Base-by-base conservation (phyloP, 2,329 filamentous ascomycete species). In the Xylaria sp. region DNA sequence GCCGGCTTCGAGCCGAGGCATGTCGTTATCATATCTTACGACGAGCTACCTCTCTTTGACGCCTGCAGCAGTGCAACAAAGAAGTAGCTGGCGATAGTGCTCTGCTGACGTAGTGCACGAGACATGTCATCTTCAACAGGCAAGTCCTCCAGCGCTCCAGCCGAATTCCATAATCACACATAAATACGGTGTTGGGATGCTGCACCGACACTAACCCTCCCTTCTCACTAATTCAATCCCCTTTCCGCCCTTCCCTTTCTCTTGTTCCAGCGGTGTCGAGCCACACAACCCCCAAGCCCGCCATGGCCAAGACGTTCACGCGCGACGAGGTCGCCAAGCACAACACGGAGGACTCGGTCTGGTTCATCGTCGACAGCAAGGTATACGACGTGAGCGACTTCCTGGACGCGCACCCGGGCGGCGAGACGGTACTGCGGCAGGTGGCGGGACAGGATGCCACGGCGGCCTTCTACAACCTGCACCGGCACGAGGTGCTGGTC, bases 371-470 rank as follows among this genome's bases (percentile, higher is more conserved):
- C 76, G 92, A 96, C 80, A 87, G 90, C 78, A 90, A 88, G 71
- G 91, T 96, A 73, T 96, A 96, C 81, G 91, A 96, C 77, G 84
- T 93, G 11, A 89, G 88, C 63, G 91, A 96, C 67, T 96, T 96
- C 76, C 77, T 92, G 68, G 90, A 95, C 73, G 91, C 90, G 21
- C 92, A 96, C 72, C 92, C 92, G 0, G 92, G 92, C 68, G 92
- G 92, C 71, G 87, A 88, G 71, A 87, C 90, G 43, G 92, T 96
- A 23, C 85, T 96, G 37, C 83, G 85, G 55, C 91, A 96, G 77
- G 86, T 94, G 48, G 92, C 90, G 29, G 92, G 92, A 64, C 84
- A 87, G 67, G 92, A 96, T 73, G 91, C 92, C 52, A 96, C 92
- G 1, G 80, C 84, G 35, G 90, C 89, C 58, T 96, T 96, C 78